Conservation (phyloP, 768 basidiomycete species). For the Termitomyces sp. region DNA sequence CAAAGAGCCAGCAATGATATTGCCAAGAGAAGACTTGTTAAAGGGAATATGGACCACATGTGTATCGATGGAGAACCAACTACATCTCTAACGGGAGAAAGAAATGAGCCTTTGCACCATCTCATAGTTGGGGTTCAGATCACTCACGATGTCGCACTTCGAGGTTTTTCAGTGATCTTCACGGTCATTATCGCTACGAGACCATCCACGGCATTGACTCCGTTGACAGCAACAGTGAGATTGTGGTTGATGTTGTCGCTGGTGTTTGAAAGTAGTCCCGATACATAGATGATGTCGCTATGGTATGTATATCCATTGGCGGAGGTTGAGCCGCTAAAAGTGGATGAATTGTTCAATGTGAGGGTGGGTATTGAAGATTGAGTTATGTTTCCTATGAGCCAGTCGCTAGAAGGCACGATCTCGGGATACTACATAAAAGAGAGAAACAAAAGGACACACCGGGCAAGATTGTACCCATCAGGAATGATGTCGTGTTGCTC, state of each 20-base stretch:
- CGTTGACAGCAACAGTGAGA: conserved; percentile 42
- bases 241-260: conserved; percentile 70
- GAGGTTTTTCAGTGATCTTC: conserved; percentile 43
- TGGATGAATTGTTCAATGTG: conserved; percentile 51
- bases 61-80: neutral
- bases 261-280: conserved; percentile 66
- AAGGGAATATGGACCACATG: neutral
- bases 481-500: conserved; percentile 66
- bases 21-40: neutral
- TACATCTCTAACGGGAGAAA: conserved; percentile 1
- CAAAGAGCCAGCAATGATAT: conserved; percentile 7
- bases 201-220: conserved; percentile 73
- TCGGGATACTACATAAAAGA: neutral
- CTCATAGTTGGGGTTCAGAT: neutral
- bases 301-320: conserved; percentile 69
- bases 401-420: conserved; percentile 48
- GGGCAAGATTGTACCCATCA: conserved; percentile 81
- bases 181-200: conserved; percentile 77
- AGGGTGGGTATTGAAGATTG: conserved; percentile 38
- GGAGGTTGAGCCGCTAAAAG: conserved; percentile 59
- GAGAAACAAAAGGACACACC: conserved; percentile 29
- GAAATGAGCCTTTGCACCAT: neutral
- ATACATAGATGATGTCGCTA: conserved; percentile 61
- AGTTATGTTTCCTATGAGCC: conserved; percentile 82
- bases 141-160: conserved; percentile 27